A percentile compares a stretch with the other conserved stretches of the same genome.
phyloP scores from a whole-genome alignment of 176 grass and related monocot species.

The Oryza glaberrima region DNA sequence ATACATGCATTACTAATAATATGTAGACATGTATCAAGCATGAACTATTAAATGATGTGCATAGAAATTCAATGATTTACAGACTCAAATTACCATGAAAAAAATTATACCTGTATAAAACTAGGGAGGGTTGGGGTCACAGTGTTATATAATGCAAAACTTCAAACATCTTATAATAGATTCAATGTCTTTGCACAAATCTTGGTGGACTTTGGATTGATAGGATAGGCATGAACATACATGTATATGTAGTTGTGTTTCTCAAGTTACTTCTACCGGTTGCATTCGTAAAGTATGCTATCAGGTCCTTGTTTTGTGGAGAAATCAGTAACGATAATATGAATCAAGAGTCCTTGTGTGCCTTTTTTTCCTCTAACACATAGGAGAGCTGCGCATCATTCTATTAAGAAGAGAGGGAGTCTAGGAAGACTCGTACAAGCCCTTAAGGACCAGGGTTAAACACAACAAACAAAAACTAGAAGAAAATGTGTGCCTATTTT shows the following conservation, averaged over 20 bases:
- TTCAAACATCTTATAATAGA: not conserved
- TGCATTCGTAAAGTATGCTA: not conserved
- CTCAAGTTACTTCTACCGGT: not conserved
- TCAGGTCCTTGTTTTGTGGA: not conserved
- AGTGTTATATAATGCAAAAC: not conserved
- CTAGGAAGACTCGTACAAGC: too few species aligned
- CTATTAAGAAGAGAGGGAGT: too few species aligned
- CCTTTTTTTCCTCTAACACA: too few species aligned
- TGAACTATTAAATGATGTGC: slow-evolving; percentile 9
- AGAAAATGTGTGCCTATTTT: not conserved
- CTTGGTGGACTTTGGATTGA: not conserved
- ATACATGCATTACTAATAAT: slow-evolving; percentile 26
- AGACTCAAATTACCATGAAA: not conserved
- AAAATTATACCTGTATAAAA: not conserved
- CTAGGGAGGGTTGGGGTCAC: not conserved
- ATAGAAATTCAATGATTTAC: slow-evolving; percentile 1
- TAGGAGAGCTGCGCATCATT: too few species aligned
- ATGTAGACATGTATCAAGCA: not conserved
- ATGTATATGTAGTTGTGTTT: not conserved
- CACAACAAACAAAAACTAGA: too few species aligned
- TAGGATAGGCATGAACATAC: not conserved
- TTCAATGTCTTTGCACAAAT: not conserved
- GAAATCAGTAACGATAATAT: slow-evolving; percentile 8
- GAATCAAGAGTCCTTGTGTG: not conserved
- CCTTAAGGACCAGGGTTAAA: too few species aligned